Base-by-base conservation (phyloP, 1,139 yeast species). In the Debaryomycetaceae sp. region DNA sequence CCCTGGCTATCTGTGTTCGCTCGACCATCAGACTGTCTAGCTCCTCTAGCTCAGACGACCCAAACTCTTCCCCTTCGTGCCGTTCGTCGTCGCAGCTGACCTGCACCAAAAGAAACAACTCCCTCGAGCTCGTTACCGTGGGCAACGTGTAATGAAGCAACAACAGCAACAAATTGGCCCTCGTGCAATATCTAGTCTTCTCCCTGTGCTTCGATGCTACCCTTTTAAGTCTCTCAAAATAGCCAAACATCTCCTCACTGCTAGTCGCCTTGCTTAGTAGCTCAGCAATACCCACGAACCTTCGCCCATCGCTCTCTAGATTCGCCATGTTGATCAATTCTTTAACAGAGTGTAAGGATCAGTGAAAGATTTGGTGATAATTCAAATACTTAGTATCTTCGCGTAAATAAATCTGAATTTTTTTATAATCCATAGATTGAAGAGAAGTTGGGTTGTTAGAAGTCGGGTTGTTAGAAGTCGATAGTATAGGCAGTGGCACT, bases 91-190 rank as follows among this genome's bases (percentile, higher is more conserved):
- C 31, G 11, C 31, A 27, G 3, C 11, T 11, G 11, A 27, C 31
- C 31, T 27, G 31, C 31, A 11, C 31, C 8, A 27, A 11, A 27
- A 27, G 31, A 27, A 27, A 27, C 31, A 27, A 27, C 31, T 27
- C 31, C 31, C 31, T 27, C 31, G 31, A 27, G 11, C 11, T 27
- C 4, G 11, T 27, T 4, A 11, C 11, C 31, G 31, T 27, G 4
- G 31, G 31, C 20, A 49, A 52, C 4, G 57, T 43, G 36, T 51
- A 51, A 4, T 51, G 40, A 5, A 56, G 39, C 34, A 56, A 38
- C 14, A 49, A 43, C 8, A 45, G 44, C n/a, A 54, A 40, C 5
- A 56, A 22, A 36, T 55, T 51, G 5, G 20, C 20, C 6, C 22
- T 39, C 9, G 52, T 47, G 31, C 31, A 27, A 27, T 8, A 27